These are phyloP conservation scores for Globisporangium parvum DNA, from an alignment of 352 stramenopile species.

Conservation along the genomic window DNA sequence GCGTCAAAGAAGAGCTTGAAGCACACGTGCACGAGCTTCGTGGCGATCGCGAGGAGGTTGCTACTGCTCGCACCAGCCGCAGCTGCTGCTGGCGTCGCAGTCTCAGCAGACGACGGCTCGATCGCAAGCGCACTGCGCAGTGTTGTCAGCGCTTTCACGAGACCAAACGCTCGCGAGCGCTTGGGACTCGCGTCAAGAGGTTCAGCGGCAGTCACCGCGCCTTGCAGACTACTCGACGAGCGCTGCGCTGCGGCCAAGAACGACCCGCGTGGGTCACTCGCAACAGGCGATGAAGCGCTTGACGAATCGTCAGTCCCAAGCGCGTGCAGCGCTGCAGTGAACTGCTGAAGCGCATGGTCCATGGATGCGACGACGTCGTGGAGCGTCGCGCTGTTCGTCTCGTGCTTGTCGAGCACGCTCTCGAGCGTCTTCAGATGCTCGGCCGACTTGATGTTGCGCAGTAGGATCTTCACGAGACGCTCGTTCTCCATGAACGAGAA, in stretches of 20 bases:
- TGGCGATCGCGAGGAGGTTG: slow-evolving; percentile 21
- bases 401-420: slow-evolving; percentile 41
- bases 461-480: slow-evolving; percentile 61
- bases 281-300: neutral
- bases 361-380: slow-evolving; percentile 25
- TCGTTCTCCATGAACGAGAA: slow-evolving; percentile 75
- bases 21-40: slow-evolving; percentile 35
- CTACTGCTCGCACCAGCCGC: neutral
- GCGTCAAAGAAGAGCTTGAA: slow-evolving; percentile 65
- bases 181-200: neutral
- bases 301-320: neutral
- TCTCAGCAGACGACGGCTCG: neutral
- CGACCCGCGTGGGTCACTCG: neutral
- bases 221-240: neutral
- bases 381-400: slow-evolving; percentile 26
- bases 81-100: too few relatives aligned
- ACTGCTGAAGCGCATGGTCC: slow-evolving; percentile 28
- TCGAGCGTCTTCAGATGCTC: slow-evolving; percentile 45
- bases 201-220: neutral
- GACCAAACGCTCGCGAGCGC: neutral
- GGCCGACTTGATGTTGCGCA: slow-evolving; percentile 60
- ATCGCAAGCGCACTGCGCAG: slow-evolving; percentile 18
- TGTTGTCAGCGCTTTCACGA: slow-evolving; percentile 21
- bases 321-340: slow-evolving; percentile 10
- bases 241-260: slow-evolving; percentile 10